Conservation (phyloP, 2,329 filamentous ascomycete genomes). For the Chrysoporthe deuterocubensis region DNA sequence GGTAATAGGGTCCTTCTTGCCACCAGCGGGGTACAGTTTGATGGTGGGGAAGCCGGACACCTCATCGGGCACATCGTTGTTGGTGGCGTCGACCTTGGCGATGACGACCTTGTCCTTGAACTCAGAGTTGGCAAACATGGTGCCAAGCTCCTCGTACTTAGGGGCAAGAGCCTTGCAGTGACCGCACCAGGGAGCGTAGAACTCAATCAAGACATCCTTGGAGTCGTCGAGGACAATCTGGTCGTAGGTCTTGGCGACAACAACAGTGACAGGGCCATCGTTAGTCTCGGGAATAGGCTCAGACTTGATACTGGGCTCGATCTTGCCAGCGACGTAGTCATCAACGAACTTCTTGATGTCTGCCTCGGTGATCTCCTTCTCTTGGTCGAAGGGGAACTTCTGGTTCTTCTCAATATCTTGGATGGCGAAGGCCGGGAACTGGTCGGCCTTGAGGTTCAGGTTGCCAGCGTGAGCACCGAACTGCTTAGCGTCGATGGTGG, state of each 20-base stretch:
- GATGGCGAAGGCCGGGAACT: conserved; percentile 97
- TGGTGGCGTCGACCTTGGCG: conserved; percentile 96
- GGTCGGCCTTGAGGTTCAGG: conserved; percentile 93
- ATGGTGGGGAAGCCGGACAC: conserved; percentile 98
- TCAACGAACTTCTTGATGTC: conserved; percentile 82
- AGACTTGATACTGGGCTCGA: conserved; percentile 97
- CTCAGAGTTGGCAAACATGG: conserved; percentile 75
- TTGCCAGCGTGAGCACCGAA: conserved; percentile 96
- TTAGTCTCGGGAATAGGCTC: conserved; percentile 94
- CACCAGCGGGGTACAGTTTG: conserved; percentile 93
- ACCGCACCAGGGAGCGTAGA: conserved; percentile 99
- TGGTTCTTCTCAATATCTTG: conserved; percentile 94
- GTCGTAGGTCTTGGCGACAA: conserved; percentile 94
- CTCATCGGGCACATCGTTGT: conserved; percentile 96
- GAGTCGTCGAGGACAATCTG: conserved; percentile 87
- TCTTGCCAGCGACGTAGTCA: conserved; percentile 82
- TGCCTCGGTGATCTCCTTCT: conserved; percentile 73
- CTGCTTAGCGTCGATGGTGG: conserved; percentile 91
- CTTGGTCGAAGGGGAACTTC: conserved; percentile 94
- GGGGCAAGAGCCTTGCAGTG: conserved; percentile 99
- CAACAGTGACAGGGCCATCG: conserved; percentile 82
- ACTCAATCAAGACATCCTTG: conserved; percentile 97
- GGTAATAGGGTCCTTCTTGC: conserved; percentile 82
- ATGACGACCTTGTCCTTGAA: conserved; percentile 85
- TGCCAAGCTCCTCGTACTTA: conserved; percentile 91